Base-by-base conservation (phyloP, 768 basidiomycete genomes). In the Mycena chlorophos region DNA sequence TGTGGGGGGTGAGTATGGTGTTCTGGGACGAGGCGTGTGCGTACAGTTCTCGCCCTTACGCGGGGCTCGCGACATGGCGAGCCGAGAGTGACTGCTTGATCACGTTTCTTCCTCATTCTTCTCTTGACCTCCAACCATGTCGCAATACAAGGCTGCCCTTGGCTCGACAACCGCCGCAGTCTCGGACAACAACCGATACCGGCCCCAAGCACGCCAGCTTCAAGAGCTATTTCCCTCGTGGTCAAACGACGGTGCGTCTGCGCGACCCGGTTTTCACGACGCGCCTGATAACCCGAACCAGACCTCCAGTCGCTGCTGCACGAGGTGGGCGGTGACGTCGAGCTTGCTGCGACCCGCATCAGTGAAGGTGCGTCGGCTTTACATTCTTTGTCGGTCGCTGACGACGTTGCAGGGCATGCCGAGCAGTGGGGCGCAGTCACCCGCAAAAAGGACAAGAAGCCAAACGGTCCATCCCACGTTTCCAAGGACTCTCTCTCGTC, bases 361-460 rank as follows among this genome's bases (percentile, higher is more conserved):
- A 81, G 75, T 52, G 91, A 93, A 68, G 91, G 91, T 89, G 20
- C 8, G 73, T 61, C 28, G 2, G 25, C 39, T 16, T 16, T 43
- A 34, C 57, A 34, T 56, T 54, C 51, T 55, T 57, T 57, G 48
- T 61, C n/a, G n/a, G 51, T 52, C 48, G 23, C 56, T 65, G 46
- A 57, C 69, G 49, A 65, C 29, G 30, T 54, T 49, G 52, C 48
- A 93, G 91, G 91, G 65, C 77, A 78, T 61, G 87, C 80, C 45
- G 83, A 86, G 68, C 88, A 87, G 66, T 94, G 91, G 91, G 90
- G 82, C 49, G 83, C 89, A 52, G 91, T 91, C 54, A 84, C 83
- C 59, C 87, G 83, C 71, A 93, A 91, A 82, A 94, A 91, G 77
- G 89, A 93, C 71, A 91, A 92, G 79, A 92, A 90, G 73, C 57